Evolutionary conservation across 371 early-diverging fungal genomes (phyloP).

Genomic region (Lichtheimia hyalospora): DNA sequence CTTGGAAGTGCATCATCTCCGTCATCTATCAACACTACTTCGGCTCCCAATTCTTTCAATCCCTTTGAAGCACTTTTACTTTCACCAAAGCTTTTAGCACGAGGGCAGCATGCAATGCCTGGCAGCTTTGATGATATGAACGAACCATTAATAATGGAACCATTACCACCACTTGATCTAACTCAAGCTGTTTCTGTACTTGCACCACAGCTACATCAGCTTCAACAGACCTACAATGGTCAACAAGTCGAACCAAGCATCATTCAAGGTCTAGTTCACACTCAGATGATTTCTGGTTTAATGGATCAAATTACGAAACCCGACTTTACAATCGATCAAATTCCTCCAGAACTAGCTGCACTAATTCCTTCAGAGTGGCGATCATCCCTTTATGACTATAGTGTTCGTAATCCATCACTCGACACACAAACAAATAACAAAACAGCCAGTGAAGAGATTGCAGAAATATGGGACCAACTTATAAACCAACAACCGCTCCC

Average conservation of each 20-base stretch:
- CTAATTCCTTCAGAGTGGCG: conserved; percentile 21
- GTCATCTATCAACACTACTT: background rate
- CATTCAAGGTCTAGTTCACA: conserved; percentile 27
- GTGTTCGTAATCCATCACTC: background rate
- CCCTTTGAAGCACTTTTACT: background rate
- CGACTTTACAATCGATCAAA: conserved; percentile 14
- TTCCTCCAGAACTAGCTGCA: conserved; percentile 15
- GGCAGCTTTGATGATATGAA: conserved; percentile 11
- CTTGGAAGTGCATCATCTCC: background rate
- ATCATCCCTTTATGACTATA: conserved; percentile 9
- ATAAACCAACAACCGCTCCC: background rate
- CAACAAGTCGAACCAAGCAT: conserved; percentile 22
- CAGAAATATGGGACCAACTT: background rate
- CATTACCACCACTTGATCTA: conserved; percentile 12
- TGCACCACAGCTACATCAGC: conserved; percentile 29
- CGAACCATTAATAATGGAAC: conserved; percentile 1
- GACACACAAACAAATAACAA: background rate
- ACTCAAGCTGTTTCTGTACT: conserved; percentile 18
- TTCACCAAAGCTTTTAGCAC: conserved; percentile 1
- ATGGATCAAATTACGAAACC: conserved; percentile 21
- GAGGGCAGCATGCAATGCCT: conserved; percentile 10
- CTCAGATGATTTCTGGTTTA: conserved; percentile 20
- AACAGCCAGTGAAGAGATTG: background rate
- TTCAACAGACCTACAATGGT: conserved; percentile 18
- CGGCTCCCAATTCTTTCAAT: background rate